Base-by-base conservation (phyloP, 768 basidiomycete genomes). In the Sporobolomyces pararoseus region DNA sequence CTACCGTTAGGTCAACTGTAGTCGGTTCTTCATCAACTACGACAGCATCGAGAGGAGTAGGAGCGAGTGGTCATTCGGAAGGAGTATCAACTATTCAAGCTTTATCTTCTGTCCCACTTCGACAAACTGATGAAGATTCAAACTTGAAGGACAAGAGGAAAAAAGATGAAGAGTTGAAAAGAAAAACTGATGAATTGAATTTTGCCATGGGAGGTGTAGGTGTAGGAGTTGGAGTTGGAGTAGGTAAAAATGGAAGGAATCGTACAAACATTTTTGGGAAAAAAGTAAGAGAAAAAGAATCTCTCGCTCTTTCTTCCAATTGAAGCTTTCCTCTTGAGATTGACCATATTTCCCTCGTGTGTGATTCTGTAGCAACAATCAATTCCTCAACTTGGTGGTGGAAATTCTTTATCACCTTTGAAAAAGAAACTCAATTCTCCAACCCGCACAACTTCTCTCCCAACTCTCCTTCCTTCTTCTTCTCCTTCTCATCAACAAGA, bases 401-500 rank as follows among this genome's bases (percentile, higher is more conserved):
- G 39, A 42, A 42, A 17, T 27, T 59, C 55, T 4, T n/a, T 39
- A 6, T 16, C 52, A 12, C 31, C 52, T 31, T 32, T 31, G 29
- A 54, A 46, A 29, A 27, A 29, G 39, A 55, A 55, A 37, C 31
- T 35, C 54, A 16, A 7, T 34, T 49, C 59, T 4, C 59, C 59
- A 34, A 47, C 59, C 14, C 59, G 59, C 13, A 61, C 59, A 16
- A 61, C 59, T 34, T 61, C 59, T 10, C 59, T 61, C 19, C 59
- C 59, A 31, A 49, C 59, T 23, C 32, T 61, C 7, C 46, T 49
- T 3, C 59, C 59, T 35, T 61, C 59, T 7, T 61, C 59, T 7
- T 61, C 59, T 5, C 46, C 59, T 7, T 47, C 58, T 34, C 58
- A 47, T 47, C 46, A 7, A 6, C 39, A 42, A 10, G 10, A 9